phyloP scores from a whole-genome alignment of 257 asterid species.

The Cinchona pubescens region DNA sequence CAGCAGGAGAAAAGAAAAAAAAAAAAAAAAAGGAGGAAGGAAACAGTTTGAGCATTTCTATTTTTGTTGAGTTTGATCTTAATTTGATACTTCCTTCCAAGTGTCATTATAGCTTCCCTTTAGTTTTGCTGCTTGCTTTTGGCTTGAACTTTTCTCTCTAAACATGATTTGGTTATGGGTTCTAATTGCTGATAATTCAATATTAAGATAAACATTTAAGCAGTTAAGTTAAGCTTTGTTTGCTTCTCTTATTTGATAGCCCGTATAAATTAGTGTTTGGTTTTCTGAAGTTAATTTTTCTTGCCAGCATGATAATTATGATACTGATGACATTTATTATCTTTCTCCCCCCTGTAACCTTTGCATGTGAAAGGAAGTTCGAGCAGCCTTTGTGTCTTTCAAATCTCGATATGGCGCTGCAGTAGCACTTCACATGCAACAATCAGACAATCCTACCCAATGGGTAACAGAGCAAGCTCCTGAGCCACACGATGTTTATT shows the following conservation, averaged over 20 bases:
- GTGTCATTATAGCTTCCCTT: background rate
- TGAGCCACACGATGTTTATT: constrained; percentile 73
- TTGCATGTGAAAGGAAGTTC: constrained; percentile 52
- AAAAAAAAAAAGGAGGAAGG: too few relatives aligned
- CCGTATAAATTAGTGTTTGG: background rate
- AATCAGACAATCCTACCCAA: constrained; percentile 66
- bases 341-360: background rate
- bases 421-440: constrained; percentile 72
- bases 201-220: background rate
- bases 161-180: background rate
- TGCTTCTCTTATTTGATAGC: background rate
- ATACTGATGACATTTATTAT: background rate
- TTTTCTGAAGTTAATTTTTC: background rate
- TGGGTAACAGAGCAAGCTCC: constrained; percentile 85
- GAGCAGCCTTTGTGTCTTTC: constrained; percentile 87
- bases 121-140: background rate
- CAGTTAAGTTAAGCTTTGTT: background rate
- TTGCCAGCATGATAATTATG: background rate
- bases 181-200: background rate
- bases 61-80: background rate
- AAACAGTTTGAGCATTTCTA: background rate
- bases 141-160: background rate
- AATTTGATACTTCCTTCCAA: background rate
- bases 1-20: too few relatives aligned
- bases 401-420: constrained; percentile 86